These are phyloP conservation scores for Quercus gilva DNA, from an alignment of 306 rosid genomes.

Conservation along the genomic window DNA sequence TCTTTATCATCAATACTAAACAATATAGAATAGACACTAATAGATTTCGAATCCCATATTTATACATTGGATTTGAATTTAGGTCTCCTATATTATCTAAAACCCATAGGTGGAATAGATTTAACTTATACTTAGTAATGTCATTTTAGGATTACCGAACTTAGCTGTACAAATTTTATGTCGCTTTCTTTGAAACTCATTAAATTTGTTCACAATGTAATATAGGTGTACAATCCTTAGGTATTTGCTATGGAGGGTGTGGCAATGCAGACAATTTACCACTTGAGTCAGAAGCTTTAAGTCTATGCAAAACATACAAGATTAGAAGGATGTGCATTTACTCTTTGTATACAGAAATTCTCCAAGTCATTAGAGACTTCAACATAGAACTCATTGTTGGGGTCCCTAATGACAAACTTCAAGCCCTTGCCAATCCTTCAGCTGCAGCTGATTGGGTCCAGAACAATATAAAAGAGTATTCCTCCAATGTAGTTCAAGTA, in stretches of 20 bases:
- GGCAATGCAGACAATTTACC: neutral
- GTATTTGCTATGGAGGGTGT: neutral
- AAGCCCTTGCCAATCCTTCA: neutral
- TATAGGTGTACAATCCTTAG: neutral
- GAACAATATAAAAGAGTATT: conserved; percentile 5
- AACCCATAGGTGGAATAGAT: no score
- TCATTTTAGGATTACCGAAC: no score
- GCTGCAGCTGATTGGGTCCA: conserved; percentile 22
- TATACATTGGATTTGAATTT: no score
- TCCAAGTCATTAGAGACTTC: neutral
- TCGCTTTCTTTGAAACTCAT: neutral
- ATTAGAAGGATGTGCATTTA: neutral
- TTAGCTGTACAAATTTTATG: neutral
- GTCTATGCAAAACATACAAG: neutral
- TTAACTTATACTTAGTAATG: no score
- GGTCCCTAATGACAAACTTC: neutral
- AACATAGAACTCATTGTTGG: neutral
- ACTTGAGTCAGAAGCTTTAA: neutral
- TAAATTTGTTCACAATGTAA: neutral
- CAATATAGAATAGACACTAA: no score
- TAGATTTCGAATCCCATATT: no score
- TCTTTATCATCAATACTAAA: no score
- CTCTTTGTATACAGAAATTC: neutral
- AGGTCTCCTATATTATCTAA: no score
- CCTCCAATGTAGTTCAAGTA: conserved; percentile 11